phyloP scores from a whole-genome alignment of 2,329 filamentous ascomycete genomes.

The Lasiodiplodia theobromae region DNA sequence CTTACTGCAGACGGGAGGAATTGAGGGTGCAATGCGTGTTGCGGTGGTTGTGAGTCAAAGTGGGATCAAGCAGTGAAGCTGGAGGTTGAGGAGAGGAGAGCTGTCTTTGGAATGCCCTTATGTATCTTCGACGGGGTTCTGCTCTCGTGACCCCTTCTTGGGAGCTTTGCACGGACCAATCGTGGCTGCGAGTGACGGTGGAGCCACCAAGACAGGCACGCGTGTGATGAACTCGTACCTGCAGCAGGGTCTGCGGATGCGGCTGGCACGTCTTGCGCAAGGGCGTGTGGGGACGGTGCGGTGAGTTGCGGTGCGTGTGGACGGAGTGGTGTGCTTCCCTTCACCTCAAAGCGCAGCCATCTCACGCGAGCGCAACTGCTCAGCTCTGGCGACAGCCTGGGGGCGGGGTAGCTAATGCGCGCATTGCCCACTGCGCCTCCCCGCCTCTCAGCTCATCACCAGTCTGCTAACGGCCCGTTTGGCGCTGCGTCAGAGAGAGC shows the following conservation, averaged over 20 bases:
- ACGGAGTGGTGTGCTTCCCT: constrained; percentile 8
- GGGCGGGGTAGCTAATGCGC: constrained; percentile 17
- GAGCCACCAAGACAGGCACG: constrained; percentile 26
- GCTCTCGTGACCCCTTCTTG: constrained; percentile 31
- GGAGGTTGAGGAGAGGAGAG: constrained; percentile 9
- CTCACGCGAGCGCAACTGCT: constrained; percentile 24
- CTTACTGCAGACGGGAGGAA: background rate
- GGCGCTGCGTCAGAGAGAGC: constrained; percentile 10
- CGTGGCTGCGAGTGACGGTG: constrained; percentile 23
- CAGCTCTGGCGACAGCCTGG: background rate
- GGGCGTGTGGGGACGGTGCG: constrained; percentile 2
- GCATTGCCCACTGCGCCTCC: constrained; percentile 10
- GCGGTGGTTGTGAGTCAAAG: background rate
- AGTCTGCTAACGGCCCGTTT: constrained; percentile 8
- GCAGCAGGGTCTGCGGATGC: constrained; percentile 16
- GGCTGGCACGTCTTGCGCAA: background rate
- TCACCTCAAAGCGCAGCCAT: constrained; percentile 9
- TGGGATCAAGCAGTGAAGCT: constrained; percentile 21
- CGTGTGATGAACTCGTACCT: constrained; percentile 26
- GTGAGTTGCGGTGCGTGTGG: constrained; percentile 8
- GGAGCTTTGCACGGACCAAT: constrained; percentile 28
- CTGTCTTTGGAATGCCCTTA: constrained; percentile 27
- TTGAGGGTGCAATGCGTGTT: background rate
- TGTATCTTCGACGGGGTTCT: constrained; percentile 30
- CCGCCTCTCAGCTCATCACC: constrained; percentile 10